These are phyloP conservation scores for Cornus kousa DNA, from an alignment of 148 eudicot genomes.

Conservation along the genomic window DNA sequence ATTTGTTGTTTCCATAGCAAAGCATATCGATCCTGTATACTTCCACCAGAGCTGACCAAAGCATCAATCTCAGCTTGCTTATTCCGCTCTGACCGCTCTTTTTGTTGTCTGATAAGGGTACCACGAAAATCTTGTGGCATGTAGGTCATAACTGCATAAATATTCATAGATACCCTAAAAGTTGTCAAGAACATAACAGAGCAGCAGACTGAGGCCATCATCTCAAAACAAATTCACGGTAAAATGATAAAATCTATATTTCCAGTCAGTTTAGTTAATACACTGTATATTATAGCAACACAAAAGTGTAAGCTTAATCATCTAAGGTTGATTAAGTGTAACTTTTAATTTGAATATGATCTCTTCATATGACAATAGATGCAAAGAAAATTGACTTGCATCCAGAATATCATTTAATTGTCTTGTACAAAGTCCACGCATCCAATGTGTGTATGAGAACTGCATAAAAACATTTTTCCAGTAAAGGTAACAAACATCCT, in stretches of 20 bases:
- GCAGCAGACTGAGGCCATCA: background rate
- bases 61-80: slow-evolving; percentile 92
- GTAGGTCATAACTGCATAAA: slow-evolving; percentile 84
- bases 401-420: no score
- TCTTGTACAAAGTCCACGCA: no score
- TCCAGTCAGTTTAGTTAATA: background rate
- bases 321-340: background rate
- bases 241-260: background rate
- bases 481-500: background rate
- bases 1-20: slow-evolving; percentile 94
- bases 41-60: slow-evolving; percentile 74
- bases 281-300: background rate
- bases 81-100: slow-evolving; percentile 92
- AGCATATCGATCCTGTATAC: slow-evolving; percentile 85
- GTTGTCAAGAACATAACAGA: background rate
- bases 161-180: slow-evolving; percentile 8
- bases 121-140: slow-evolving; percentile 99
- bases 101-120: slow-evolving; percentile 83
- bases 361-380: no score
- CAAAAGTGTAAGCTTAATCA: background rate
- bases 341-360: no score
- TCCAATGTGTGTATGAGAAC: background rate
- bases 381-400: background rate
- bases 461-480: background rate
- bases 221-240: background rate